Evolutionary conservation across 345 rosid species (phyloP), one percentile per base, ranked within the genome.

Genomic region (Citrus medica): DNA sequence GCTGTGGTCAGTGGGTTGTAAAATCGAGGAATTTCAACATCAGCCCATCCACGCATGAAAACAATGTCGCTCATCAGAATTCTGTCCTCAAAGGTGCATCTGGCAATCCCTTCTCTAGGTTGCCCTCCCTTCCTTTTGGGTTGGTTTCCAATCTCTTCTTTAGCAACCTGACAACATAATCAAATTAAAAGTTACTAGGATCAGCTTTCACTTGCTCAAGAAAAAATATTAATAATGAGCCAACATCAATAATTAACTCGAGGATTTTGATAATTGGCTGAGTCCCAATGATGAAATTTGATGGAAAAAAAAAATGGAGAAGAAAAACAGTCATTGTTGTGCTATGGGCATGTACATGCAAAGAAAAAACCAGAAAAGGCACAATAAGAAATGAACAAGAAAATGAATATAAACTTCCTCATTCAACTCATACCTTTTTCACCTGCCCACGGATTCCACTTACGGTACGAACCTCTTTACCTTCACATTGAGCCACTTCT

Each of bases 81-180:
- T 81, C 82, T 86, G 86, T 96, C 99, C 93, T 96, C 99, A 87
- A 96, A 96, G 71, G 94, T 94, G 85, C 99, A 96, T 84, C 99
- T 88, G 9, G 91, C 98, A 81, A 91, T 88, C 74, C 99, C 98
- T 87, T 90, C 78, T 85, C 87, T 80, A 68, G 85, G 72, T 76
- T 81, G 88, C 73, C 90, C 95, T 30, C 92, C 93, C 85, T 87
- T 90, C 78, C 74, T 89, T 69, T 84, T 88, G 0, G 95, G 90
- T 35, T 82, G 82, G 83, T 91, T 90, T 7, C 92, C 97, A 3
- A 93, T 82, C 85, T 91, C 96, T 75, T 90, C 92, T 83, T 92
- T 92, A n/a, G 90, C 97, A 75, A 88, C 99, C 98, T 93, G 86
- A 69, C 78, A 77, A 33, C 21, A 24, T 46, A 53, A 73, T 32